Conservation (phyloP, 2,329 filamentous ascomycete species). For the Colletotrichum chlorophyti region DNA sequence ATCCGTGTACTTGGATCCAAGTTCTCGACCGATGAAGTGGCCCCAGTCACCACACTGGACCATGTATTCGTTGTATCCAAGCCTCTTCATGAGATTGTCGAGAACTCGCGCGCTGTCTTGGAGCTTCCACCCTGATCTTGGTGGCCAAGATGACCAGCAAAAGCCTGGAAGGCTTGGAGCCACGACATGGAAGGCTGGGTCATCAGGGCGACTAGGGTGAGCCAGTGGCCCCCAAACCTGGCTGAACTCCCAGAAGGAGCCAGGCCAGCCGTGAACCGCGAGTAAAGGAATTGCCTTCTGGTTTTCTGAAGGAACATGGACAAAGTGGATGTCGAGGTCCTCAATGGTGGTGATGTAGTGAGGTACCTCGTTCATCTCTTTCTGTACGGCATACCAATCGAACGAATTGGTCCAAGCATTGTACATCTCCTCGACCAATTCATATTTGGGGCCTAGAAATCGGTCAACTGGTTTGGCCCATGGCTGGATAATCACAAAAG, state of each 20-base stretch:
- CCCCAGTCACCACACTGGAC: slow-evolving; percentile 49
- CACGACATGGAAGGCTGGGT: slow-evolving; percentile 42
- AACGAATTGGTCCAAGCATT: slow-evolving; percentile 17
- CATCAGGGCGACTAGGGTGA: slow-evolving; percentile 25
- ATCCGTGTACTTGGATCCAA: slow-evolving; percentile 39
- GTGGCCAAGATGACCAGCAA: slow-evolving; percentile 41
- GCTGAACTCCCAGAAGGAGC: slow-evolving; percentile 50
- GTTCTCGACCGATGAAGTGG: slow-evolving; percentile 46
- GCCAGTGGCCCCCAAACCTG: slow-evolving; percentile 44
- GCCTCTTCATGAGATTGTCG: slow-evolving; percentile 44
- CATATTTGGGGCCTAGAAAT: not conserved
- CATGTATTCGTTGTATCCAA: slow-evolving; percentile 46
- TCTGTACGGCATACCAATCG: slow-evolving; percentile 29
- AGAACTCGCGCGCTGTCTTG: slow-evolving; percentile 45
- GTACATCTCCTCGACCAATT: slow-evolving; percentile 29
- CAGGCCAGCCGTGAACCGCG: slow-evolving; percentile 52
- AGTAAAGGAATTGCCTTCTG: slow-evolving; percentile 45
- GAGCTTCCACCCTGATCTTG: slow-evolving; percentile 39
- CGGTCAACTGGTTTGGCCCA: not conserved
- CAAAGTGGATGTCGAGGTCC: slow-evolving; percentile 34
- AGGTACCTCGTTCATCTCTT: slow-evolving; percentile 15
- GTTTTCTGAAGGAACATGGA: slow-evolving; percentile 30
- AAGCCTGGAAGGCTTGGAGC: slow-evolving; percentile 47
- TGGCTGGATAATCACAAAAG: not conserved
- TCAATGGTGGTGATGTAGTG: slow-evolving; percentile 31